Conservation (phyloP, 352 stramenopile genomes). For the Lagenidium sp. region DNA sequence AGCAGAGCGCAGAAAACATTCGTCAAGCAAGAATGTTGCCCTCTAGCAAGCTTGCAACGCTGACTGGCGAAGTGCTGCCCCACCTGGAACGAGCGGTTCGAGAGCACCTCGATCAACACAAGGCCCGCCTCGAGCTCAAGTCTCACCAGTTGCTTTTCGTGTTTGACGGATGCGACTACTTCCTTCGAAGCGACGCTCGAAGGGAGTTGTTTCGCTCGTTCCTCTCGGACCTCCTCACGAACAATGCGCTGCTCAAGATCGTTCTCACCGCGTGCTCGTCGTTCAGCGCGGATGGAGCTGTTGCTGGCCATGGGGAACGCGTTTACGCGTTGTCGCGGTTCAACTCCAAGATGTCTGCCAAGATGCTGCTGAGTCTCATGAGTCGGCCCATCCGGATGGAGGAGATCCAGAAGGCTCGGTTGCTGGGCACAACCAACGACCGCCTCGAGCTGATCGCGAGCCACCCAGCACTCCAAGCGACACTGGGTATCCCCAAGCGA, state of each 20-base stretch:
- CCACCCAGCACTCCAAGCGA: constrained; percentile 55
- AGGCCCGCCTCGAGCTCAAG: constrained; percentile 36
- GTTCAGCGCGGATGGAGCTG: constrained; percentile 52
- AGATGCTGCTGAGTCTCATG: constrained; percentile 68
- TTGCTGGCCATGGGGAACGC: constrained; percentile 57
- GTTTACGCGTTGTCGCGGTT: constrained; percentile 62
- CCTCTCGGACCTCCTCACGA: constrained; percentile 59
- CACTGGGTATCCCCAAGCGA: constrained; percentile 48
- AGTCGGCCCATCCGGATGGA: constrained; percentile 63
- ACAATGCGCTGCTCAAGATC: constrained; percentile 66
- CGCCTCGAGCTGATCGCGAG: constrained; percentile 69
- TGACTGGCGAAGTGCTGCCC: constrained; percentile 33
- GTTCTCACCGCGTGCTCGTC: constrained; percentile 50
- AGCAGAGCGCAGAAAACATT: constrained; percentile 42
- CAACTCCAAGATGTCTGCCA: constrained; percentile 56
- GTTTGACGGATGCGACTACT: constrained; percentile 63
- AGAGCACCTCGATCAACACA: constrained; percentile 42
- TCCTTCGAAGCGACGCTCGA: constrained; percentile 34
- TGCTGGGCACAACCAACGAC: constrained; percentile 23
- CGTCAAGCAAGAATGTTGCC: too few relatives aligned
- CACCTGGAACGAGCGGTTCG: constrained; percentile 38
- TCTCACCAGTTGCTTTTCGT: constrained; percentile 53
- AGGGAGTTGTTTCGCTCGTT: constrained; percentile 58
- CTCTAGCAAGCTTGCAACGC: too few relatives aligned
- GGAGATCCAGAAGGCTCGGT: constrained; percentile 37